Evolutionary conservation across 495 filamentous ascomycete species (phyloP), one percentile per base, ranked within the genome.

Genomic region (Podospora australis): DNA sequence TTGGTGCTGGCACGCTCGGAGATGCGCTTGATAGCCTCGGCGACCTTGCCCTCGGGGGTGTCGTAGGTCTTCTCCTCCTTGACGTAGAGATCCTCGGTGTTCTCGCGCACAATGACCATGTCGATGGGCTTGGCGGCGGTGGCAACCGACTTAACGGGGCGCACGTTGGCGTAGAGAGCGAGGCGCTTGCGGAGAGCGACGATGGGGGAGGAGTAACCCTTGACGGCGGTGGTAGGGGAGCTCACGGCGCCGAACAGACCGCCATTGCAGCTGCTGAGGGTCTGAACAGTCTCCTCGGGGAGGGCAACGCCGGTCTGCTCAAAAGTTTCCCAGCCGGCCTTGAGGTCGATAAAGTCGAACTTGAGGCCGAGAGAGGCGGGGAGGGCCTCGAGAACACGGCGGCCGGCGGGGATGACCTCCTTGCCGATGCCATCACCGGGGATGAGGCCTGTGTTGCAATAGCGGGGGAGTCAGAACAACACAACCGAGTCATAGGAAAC

Each of bases 11-110:
- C 94, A 34, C 74, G 78, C 68, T 94, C 83, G 17, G 87, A 87
- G 57, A 97, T 97, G 53, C 91, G 84, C 74, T 98, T 98, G 72
- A 96, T 94, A 19, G 92, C 92, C 75, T 96, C 90, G 47, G 92
- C 94, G 47, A 96, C 83, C 72, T 87, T 88, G 64, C 88, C 84
- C 26, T 84, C 72, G 47, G 81, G 75, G 36, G 75, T 79, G 17
- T 86, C 79, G 64, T 76, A 79, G 20, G 89, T 96, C 59, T 70
- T 75, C 72, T 98, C 92, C 69, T 97, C 89, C 73, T 98, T 98
- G 51, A 98, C 94, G 77, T 98, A 98, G 21, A 98, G 75, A 61
- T 97, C 92, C 72, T 98, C 92, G 44, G 92, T 98, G 73, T 98
- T 98, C 70, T 98, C 92, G 49, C 92, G 86, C 45, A 97, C 92